These are phyloP conservation scores for Hypoxylon lienhwacheense DNA, from an alignment of 495 filamentous ascomycete genomes.

Conservation along the genomic window DNA sequence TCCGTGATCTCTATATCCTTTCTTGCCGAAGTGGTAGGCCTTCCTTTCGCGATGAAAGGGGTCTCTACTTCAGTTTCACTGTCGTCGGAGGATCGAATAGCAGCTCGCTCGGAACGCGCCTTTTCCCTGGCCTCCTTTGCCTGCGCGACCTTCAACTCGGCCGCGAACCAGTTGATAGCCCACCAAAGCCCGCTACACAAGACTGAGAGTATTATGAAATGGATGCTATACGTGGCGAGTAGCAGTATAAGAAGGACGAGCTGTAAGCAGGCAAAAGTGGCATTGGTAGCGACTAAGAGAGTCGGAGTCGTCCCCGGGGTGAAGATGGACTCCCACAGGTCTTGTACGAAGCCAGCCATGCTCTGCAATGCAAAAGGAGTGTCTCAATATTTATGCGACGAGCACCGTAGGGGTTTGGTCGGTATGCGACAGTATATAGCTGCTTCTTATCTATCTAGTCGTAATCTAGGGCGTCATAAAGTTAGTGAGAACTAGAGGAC, in stretches of 20 bases:
- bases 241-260: conserved; percentile 74
- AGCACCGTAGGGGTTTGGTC: conserved; percentile 8
- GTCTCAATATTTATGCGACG: conserved; percentile 27
- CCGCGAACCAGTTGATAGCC: conserved; percentile 94
- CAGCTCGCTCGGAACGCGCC: conserved; percentile 45
- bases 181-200: conserved; percentile 84
- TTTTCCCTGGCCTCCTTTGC: conserved; percentile 64
- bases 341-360: conserved; percentile 80
- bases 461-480: conserved; percentile 2
- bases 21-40: conserved; percentile 35
- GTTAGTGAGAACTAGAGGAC: conserved; percentile 2
- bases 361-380: conserved; percentile 15
- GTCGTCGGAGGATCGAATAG: conserved; percentile 38
- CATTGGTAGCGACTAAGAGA: conserved; percentile 88
- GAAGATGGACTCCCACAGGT: conserved; percentile 91
- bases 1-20: conserved; percentile 45
- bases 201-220: conserved; percentile 79
- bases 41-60: conserved; percentile 31
- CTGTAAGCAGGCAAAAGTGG: conserved; percentile 82
- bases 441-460: not conserved
- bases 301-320: conserved; percentile 85
- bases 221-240: conserved; percentile 78
- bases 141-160: conserved; percentile 70
- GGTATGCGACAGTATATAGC: conserved; percentile 25
- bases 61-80: conserved; percentile 58